These are phyloP conservation scores for Leccinum aurantiacum DNA, from an alignment of 768 basidiomycete genomes.

Conservation along the genomic window DNA sequence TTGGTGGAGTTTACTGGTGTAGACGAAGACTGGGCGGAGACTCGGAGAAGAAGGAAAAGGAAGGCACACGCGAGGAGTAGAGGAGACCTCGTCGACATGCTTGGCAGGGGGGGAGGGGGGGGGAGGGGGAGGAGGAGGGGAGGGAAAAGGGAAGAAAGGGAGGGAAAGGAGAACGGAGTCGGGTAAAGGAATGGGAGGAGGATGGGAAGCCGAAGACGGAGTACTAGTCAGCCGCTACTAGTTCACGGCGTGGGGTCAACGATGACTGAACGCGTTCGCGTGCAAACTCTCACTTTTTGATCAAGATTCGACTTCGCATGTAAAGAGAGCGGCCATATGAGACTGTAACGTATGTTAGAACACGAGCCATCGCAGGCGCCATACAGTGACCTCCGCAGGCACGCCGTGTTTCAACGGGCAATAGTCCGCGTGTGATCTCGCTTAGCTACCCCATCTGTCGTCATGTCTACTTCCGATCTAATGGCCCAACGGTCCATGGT, in stretches of 20 bases:
- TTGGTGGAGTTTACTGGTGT: constrained; percentile 22
- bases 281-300: not conserved
- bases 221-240: constrained; percentile 33
- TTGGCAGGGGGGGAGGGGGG: not conserved
- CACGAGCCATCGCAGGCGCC: not conserved
- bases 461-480: constrained; percentile 4
- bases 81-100: constrained; percentile 13
- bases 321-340: constrained; percentile 5
- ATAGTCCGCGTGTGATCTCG: not conserved
- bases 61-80: constrained; percentile 1
- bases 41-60: constrained; percentile 28
- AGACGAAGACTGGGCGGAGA: constrained; percentile 39
- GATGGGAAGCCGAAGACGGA: constrained; percentile 8
- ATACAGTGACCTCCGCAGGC: constrained; percentile 18
- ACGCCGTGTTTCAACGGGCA: constrained; percentile 15
- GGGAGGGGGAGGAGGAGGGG: not conserved
- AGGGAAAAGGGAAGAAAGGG: not conserved
- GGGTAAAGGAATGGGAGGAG: not conserved
- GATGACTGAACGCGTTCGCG: not conserved
- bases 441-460: constrained; percentile 4
- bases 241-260: not conserved
- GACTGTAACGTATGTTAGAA: constrained; percentile 1
- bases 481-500: not conserved
- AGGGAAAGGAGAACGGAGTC: not conserved
- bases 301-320: not conserved